Evolutionary conservation across 2,329 filamentous ascomycete species (phyloP).

Genomic region (Daldinia sp.): DNA sequence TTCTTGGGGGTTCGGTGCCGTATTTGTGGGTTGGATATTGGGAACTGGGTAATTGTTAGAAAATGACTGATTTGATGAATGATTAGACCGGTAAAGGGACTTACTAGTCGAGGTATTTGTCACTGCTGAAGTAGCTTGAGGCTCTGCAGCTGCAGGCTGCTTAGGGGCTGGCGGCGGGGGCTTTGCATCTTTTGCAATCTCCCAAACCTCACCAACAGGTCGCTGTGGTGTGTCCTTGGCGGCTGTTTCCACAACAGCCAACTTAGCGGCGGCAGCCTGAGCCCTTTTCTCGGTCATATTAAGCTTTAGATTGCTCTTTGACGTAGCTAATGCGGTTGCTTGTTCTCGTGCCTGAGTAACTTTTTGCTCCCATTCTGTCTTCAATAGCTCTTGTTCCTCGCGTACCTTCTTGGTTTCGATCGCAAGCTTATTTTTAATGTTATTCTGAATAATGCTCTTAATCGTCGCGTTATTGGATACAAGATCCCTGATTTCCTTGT

Average conservation of each 20-base stretch:
- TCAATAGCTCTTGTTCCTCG: constrained; percentile 60
- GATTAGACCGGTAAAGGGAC: background rate
- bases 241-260: constrained; percentile 81
- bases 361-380: constrained; percentile 62
- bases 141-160: constrained; percentile 40
- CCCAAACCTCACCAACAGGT: constrained; percentile 87
- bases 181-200: constrained; percentile 75
- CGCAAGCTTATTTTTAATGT: constrained; percentile 75
- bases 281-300: constrained; percentile 80
- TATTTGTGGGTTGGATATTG: constrained; percentile 5
- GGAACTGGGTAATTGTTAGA: constrained; percentile 33
- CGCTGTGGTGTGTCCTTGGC: constrained; percentile 85
- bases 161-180: constrained; percentile 48
- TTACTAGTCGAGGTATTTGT: constrained; percentile 29
- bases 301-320: constrained; percentile 76
- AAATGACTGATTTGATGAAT: background rate
- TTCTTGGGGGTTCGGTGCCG: constrained; percentile 21
- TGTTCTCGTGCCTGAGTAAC: constrained; percentile 64
- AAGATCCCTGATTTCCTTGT: constrained; percentile 65
- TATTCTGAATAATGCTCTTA: constrained; percentile 65
- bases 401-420: constrained; percentile 68
- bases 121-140: constrained; percentile 19
- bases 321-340: constrained; percentile 75
- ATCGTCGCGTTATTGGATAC: constrained; percentile 64
- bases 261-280: constrained; percentile 71